These are phyloP conservation scores for Spencermartinsiella europaea DNA, from an alignment of 805 yeast genomes.

Conservation along the genomic window DNA sequence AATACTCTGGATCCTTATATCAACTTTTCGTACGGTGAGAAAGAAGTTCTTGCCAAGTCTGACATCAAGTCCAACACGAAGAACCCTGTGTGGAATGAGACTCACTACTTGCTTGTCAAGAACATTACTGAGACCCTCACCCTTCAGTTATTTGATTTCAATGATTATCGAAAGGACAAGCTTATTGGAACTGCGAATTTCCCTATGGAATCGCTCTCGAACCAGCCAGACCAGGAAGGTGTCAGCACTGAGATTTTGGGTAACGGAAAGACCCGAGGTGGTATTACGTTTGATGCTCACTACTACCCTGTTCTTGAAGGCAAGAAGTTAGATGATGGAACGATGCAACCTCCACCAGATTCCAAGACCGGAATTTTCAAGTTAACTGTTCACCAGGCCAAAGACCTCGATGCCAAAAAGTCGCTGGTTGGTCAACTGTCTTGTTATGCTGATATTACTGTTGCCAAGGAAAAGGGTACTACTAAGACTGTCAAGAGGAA, in stretches of 20 bases:
- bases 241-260: constrained; percentile 56
- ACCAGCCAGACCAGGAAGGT: constrained; percentile 41
- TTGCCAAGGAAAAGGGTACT: constrained; percentile 54
- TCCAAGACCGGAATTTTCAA: constrained; percentile 88
- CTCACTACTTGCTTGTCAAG: constrained; percentile 59
- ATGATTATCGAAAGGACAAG: constrained; percentile 73
- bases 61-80: constrained; percentile 60
- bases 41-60: constrained; percentile 57
- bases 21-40: constrained; percentile 56
- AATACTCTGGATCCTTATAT: constrained; percentile 90
- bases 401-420: constrained; percentile 41
- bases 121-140: constrained; percentile 79
- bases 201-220: constrained; percentile 62
- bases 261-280: constrained; percentile 82
- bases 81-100: constrained; percentile 82
- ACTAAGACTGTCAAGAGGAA: constrained; percentile 56
- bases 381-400: constrained; percentile 59
- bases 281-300: constrained; percentile 60
- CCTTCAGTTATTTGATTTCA: constrained; percentile 68
- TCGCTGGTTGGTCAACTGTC: constrained; percentile 48
- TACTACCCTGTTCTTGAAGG: constrained; percentile 67
- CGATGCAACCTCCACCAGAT: constrained; percentile 80
- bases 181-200: constrained; percentile 70
- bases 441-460: constrained; percentile 64
- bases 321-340: constrained; percentile 63